Percentiles rank a stretch among this genome's conserved stretches.
Conservation (phyloP, 2,329 filamentous ascomycete species). For the Grosmannia serpens region DNA sequence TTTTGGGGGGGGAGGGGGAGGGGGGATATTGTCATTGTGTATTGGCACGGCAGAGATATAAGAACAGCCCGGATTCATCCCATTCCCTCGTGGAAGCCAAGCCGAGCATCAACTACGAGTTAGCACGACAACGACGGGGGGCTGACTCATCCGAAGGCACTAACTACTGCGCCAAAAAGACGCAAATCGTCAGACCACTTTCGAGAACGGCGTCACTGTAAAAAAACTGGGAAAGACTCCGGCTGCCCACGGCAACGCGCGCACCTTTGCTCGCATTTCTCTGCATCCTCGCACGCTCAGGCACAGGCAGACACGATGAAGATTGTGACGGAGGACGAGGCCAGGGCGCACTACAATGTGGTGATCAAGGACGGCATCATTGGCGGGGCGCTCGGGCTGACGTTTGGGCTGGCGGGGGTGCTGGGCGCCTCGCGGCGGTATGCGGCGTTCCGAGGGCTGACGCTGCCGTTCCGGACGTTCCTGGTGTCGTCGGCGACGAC, state of each 20-base stretch:
- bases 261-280: neutral
- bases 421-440: slow-evolving; percentile 58
- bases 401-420: slow-evolving; percentile 56
- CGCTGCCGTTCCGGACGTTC: slow-evolving; percentile 83
- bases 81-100: no score
- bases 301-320: slow-evolving; percentile 72
- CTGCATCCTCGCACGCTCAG: neutral
- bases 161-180: no score
- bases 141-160: no score
- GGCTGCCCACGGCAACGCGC: no score
- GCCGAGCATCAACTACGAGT: no score
- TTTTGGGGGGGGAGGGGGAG: no score
- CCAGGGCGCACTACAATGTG: slow-evolving; percentile 68
- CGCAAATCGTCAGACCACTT: no score
- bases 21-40: neutral
- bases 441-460: slow-evolving; percentile 67
- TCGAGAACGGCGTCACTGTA: no score
- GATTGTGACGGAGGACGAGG: slow-evolving; percentile 89
- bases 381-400: slow-evolving; percentile 60
- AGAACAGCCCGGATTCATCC: no score
- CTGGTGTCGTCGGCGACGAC: slow-evolving; percentile 72
- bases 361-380: slow-evolving; percentile 70
- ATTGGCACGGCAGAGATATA: neutral
- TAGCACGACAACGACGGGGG: no score
- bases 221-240: no score